These are phyloP conservation scores for Brassica rapa DNA, from an alignment of 345 rosid genomes.

Conservation along the genomic window DNA sequence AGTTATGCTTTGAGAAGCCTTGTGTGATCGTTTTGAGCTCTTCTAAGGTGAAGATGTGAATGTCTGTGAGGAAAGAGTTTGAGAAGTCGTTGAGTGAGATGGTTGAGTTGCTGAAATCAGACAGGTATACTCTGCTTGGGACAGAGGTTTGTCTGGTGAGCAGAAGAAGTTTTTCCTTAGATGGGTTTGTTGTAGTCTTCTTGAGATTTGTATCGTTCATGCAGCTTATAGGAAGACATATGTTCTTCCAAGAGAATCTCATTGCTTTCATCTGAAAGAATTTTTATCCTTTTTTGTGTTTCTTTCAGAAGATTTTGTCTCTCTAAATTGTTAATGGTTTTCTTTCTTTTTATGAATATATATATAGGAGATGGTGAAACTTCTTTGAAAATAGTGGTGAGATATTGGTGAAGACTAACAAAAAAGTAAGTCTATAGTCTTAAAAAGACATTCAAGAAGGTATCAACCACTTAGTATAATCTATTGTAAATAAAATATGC, in stretches of 20 bases:
- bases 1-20: slow-evolving; percentile 54
- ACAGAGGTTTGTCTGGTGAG: slow-evolving; percentile 37
- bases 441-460: slow-evolving; percentile 32
- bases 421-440: slow-evolving; percentile 36
- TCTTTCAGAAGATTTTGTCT: slow-evolving; percentile 21
- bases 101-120: slow-evolving; percentile 43
- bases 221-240: slow-evolving; percentile 44
- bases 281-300: slow-evolving; percentile 15
- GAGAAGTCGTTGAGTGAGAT: slow-evolving; percentile 52
- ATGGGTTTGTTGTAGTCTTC: slow-evolving; percentile 22
- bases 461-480: slow-evolving; percentile 1
- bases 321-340: slow-evolving; percentile 14
- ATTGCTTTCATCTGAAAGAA: slow-evolving; percentile 34
- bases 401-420: slow-evolving; percentile 34
- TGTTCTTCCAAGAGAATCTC: slow-evolving; percentile 37
- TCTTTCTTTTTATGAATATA: slow-evolving; percentile 4
- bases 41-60: slow-evolving; percentile 51
- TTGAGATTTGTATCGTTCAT: slow-evolving; percentile 36
- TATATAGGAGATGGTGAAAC: slow-evolving; percentile 37
- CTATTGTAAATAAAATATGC: slow-evolving; percentile 15
- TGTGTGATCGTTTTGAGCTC: slow-evolving; percentile 62
- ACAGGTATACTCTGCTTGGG: slow-evolving; percentile 36
- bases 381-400: slow-evolving; percentile 37
- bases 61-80: slow-evolving; percentile 50
- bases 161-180: slow-evolving; percentile 36